Conservation (phyloP, 495 filamentous ascomycete genomes). For the Aspergillus sclerotioniger region DNA sequence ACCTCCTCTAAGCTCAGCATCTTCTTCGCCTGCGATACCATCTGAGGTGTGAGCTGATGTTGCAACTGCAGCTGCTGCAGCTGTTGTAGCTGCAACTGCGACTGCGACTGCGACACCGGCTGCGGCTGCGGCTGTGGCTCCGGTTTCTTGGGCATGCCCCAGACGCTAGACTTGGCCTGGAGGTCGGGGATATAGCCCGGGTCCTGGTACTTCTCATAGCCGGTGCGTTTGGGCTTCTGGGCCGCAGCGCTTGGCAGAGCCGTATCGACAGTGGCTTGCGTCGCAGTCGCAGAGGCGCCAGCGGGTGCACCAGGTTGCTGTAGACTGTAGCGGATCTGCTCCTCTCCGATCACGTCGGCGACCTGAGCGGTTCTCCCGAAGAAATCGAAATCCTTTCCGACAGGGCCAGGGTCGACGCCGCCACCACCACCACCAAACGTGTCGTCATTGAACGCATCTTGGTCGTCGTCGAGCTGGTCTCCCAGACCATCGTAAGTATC, state of each 20-base stretch:
- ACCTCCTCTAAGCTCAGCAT: conserved; percentile 98
- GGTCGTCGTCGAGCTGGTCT: conserved; percentile 85
- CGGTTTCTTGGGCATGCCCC: conserved; percentile 68
- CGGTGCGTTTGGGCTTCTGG: conserved; percentile 63
- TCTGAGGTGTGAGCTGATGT: conserved; percentile 5
- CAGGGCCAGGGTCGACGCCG: conserved; percentile 27
- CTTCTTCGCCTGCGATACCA: conserved; percentile 55
- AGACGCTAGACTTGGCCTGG: conserved; percentile 88
- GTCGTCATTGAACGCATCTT: conserved; percentile 95
- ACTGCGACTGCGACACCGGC: conserved; percentile 15
- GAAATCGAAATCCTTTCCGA: conserved; percentile 97
- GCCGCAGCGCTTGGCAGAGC: conserved; percentile 37
- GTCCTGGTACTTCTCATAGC: conserved; percentile 85
- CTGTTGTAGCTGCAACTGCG: conserved; percentile 13
- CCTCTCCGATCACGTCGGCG: conserved; percentile 79
- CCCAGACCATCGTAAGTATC: conserved; percentile 97
- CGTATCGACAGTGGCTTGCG: conserved; percentile 25
- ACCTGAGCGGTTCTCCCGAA: conserved; percentile 88
- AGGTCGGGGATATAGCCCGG: conserved; percentile 77
- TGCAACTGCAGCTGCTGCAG: no score
- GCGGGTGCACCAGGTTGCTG: conserved; percentile 54
- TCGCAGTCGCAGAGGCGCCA: conserved; percentile 30
- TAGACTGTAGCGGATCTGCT: conserved; percentile 76
- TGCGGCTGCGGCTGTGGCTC: conserved; percentile 20
- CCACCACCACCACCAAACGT: conserved; percentile 72